These are phyloP conservation scores for Medicago truncatula DNA, from an alignment of 306 rosid genomes.

Conservation along the genomic window MtrunA17r5.0-ANR NC_053048.1:44632501-44633000, in stretches of 20 bases:
- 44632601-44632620: constrained; percentile 23
- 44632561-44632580: constrained; percentile 38
- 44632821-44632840: constrained; percentile 13
- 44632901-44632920: background rate
- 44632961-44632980: constrained; percentile 1
- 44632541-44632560: constrained; percentile 46
- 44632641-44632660: constrained; percentile 88
- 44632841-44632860: background rate
- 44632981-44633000: background rate
- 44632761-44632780: constrained; percentile 38
- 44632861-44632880: background rate
- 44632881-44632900: background rate
- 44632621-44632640: constrained; percentile 93
- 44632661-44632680: constrained; percentile 65
- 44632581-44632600: constrained; percentile 33
- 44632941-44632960: constrained; percentile 30
- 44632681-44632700: constrained; percentile 85
- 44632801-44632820: constrained; percentile 25
- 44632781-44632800: constrained; percentile 28
- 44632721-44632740: constrained; percentile 97
- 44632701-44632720: constrained; percentile 97
- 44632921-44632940: constrained; percentile 20
- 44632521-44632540: constrained; percentile 99
- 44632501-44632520: constrained; percentile 91
- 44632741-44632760: constrained; percentile 85